Evolutionary conservation across 2,329 filamentous ascomycete genomes (phyloP).

Genomic region (Alternaria arbusti): DNA sequence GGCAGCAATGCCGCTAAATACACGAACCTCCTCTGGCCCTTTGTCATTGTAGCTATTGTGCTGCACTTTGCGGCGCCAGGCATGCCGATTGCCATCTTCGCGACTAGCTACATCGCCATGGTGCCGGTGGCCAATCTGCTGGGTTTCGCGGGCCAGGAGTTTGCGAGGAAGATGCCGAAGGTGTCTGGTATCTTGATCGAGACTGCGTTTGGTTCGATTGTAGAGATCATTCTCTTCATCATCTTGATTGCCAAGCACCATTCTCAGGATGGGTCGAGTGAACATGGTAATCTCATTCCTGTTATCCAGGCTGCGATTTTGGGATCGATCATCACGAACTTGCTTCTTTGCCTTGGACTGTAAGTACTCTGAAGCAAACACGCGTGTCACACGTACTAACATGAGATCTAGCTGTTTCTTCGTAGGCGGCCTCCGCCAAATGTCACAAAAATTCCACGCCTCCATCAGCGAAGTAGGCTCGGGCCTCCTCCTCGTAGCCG

Average conservation of each 20-base stretch:
- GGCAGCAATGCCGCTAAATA: constrained; percentile 68
- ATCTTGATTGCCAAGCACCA: constrained; percentile 66
- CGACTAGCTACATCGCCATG: constrained; percentile 77
- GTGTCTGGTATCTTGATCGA: constrained; percentile 69
- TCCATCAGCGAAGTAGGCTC: constrained; percentile 80
- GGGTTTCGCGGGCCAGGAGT: constrained; percentile 74
- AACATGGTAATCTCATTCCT: constrained; percentile 53
- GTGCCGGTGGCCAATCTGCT: constrained; percentile 77
- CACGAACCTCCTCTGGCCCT: constrained; percentile 77
- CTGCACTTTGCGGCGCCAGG: constrained; percentile 62
- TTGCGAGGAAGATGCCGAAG: constrained; percentile 77
- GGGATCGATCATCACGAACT: constrained; percentile 81
- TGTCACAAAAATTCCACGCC: constrained; percentile 75
- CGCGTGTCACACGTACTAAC: too few relatives aligned
- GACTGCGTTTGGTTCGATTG: constrained; percentile 70
- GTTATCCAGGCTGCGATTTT: constrained; percentile 85
- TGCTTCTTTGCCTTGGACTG: constrained; percentile 78
- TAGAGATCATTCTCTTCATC: constrained; percentile 85
- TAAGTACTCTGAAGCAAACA: too few relatives aligned
- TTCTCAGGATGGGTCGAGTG: constrained; percentile 49
- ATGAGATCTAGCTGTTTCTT: constrained; percentile 69
- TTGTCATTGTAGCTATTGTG: constrained; percentile 73
- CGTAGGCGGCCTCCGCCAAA: constrained; percentile 71
- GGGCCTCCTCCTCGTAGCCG: constrained; percentile 77
- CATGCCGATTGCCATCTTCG: constrained; percentile 68